Conservation (phyloP, 177 flowering plant genomes). For the Telopea speciosissima region DNA sequence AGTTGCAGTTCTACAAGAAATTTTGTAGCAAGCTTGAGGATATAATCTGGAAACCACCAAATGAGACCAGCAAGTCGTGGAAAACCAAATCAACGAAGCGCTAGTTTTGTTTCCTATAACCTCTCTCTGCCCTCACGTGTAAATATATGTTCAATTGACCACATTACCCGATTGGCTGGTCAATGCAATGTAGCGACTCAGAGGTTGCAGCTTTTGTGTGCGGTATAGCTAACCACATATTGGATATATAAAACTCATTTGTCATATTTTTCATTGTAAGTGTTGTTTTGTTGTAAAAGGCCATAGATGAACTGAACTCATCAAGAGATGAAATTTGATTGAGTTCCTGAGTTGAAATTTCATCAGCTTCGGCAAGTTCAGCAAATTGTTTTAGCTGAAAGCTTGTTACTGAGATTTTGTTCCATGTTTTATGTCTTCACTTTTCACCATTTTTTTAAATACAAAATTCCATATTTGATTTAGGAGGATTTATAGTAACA, state of each 20-base stretch:
- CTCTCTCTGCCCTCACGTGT: neutral
- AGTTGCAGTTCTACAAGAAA: constrained; percentile 74
- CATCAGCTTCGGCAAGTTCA: neutral
- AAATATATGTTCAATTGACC: neutral
- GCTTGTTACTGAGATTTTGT: neutral
- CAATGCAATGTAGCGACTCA: too few relatives aligned
- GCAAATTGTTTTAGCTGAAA: neutral
- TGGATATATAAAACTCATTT: neutral
- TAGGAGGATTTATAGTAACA: too few relatives aligned
- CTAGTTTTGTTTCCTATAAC: constrained; percentile 19
- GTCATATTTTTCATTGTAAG: neutral
- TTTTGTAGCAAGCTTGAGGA: constrained; percentile 87
- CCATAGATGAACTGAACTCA: neutral
- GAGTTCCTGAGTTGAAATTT: neutral
- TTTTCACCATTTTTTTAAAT: too few relatives aligned
- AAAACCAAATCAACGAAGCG: constrained; percentile 39
- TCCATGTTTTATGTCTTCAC: neutral
- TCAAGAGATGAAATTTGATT: neutral
- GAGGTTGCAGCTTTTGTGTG: neutral
- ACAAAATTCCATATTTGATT: too few relatives aligned
- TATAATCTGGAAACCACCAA: constrained; percentile 81
- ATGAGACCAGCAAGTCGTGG: constrained; percentile 49
- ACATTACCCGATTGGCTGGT: neutral
- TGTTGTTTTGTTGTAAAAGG: neutral
- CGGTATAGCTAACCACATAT: neutral